These are phyloP conservation scores for Acrocalymma vagum DNA, from an alignment of 2,329 filamentous ascomycete species.

Conservation along the genomic window DNA sequence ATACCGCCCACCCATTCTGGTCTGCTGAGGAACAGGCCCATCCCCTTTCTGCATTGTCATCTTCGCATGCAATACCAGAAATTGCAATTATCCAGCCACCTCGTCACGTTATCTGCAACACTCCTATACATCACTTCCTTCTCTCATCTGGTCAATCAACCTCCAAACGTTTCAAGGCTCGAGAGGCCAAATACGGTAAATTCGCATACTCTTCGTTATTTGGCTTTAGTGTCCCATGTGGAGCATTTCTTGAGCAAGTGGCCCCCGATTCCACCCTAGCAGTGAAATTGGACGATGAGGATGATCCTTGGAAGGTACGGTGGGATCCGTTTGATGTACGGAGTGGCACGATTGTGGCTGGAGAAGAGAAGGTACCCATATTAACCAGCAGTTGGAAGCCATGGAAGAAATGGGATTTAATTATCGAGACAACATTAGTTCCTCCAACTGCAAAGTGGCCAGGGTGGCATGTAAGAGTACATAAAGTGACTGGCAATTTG, in stretches of 20 bases:
- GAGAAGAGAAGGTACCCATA: slow-evolving; percentile 3
- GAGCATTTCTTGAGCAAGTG: slow-evolving; percentile 40
- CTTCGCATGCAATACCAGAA: slow-evolving; percentile 8
- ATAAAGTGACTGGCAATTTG: slow-evolving; percentile 2
- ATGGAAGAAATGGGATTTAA: slow-evolving; percentile 12
- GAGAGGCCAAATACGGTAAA: slow-evolving; percentile 29
- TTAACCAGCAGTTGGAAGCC: slow-evolving; percentile 21
- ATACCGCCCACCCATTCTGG: slow-evolving; percentile 54
- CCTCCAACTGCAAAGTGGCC: slow-evolving; percentile 13
- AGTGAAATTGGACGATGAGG: slow-evolving; percentile 21
- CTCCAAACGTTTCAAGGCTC: slow-evolving; percentile 17
- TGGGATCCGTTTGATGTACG: slow-evolving; percentile 26
- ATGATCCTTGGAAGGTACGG: slow-evolving; percentile 26
- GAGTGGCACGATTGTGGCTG: slow-evolving; percentile 1
- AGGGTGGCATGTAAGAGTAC: slow-evolving; percentile 23
- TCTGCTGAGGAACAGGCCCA: slow-evolving; percentile 44
- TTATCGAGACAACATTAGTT: slow-evolving; percentile 14
- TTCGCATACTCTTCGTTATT: slow-evolving; percentile 56
- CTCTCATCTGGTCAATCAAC: slow-evolving; percentile 23
- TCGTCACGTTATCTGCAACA: slow-evolving; percentile 53
- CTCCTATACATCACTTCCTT: slow-evolving; percentile 19
- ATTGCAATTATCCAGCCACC: slow-evolving; percentile 31
- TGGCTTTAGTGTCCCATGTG: slow-evolving; percentile 55
- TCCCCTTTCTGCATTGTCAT: slow-evolving; percentile 1
- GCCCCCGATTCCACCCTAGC: slow-evolving; percentile 35